Percentiles rank a stretch among this genome's conserved stretches.
These are phyloP conservation scores for Diutina scorzettiae DNA, from an alignment of 1,139 yeast genomes.

Conservation along the genomic window DNA sequence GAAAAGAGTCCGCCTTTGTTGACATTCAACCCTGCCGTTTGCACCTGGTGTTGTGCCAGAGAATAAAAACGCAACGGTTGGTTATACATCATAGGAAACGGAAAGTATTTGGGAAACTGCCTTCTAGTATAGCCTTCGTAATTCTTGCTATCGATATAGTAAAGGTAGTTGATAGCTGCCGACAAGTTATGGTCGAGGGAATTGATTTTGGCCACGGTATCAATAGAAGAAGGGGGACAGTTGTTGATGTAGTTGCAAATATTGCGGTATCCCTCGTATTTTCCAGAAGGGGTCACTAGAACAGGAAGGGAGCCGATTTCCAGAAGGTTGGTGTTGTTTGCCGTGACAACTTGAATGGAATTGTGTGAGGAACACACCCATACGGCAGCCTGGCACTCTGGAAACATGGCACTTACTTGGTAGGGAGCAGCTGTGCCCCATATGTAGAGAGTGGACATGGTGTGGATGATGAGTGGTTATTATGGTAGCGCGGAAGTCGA, in stretches of 20 bases:
- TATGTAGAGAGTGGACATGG: slow-evolving; percentile 1
- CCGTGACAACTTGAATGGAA: slow-evolving; percentile 29
- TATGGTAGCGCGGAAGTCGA: too few relatives aligned
- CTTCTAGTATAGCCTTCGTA: slow-evolving; percentile 58
- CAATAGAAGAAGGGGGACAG: slow-evolving; percentile 9
- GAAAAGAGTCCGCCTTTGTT: slow-evolving; percentile 21
- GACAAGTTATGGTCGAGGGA: slow-evolving; percentile 6
- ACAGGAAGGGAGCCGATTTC: slow-evolving; percentile 45
- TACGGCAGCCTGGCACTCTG: background rate
- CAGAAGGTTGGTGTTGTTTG: slow-evolving; percentile 50
- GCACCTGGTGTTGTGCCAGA: slow-evolving; percentile 35
- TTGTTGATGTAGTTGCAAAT: slow-evolving; percentile 30
- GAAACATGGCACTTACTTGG: background rate
- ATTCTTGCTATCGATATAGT: slow-evolving; percentile 48
- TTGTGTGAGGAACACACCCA: background rate
- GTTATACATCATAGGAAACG: slow-evolving; percentile 82
- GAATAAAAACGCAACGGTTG: slow-evolving; percentile 48
- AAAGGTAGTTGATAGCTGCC: slow-evolving; percentile 45
- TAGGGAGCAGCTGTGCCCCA: background rate
- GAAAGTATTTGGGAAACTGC: slow-evolving; percentile 42
- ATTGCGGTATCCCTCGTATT: slow-evolving; percentile 35
- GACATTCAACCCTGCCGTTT: slow-evolving; percentile 25
- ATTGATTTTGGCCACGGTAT: background rate
- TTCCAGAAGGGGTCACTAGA: slow-evolving; percentile 19
- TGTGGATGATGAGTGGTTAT: too few relatives aligned